These are phyloP conservation scores for Beauveria asiatica DNA, from an alignment of 2,329 filamentous ascomycete species.

Conservation along the genomic window DNA sequence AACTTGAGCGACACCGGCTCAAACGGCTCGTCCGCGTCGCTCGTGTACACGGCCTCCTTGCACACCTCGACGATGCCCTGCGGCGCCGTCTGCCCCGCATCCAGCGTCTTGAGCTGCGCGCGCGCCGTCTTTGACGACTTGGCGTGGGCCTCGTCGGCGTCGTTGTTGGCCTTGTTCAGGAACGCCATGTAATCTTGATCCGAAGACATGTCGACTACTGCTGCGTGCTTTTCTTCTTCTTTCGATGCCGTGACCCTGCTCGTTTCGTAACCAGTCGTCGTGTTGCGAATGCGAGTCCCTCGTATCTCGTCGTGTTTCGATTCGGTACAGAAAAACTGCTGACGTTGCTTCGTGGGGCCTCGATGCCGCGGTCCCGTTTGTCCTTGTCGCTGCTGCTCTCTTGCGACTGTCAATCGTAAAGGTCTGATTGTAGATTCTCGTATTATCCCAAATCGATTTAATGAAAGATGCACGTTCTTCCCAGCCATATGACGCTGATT, in stretches of 20 bases:
- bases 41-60: constrained; percentile 58
- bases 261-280: neutral
- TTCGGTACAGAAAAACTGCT: neutral
- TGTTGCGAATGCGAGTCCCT: neutral
- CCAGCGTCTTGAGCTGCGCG: constrained; percentile 41
- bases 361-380: neutral
- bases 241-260: neutral
- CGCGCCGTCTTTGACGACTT: constrained; percentile 20
- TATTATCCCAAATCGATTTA: neutral
- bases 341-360: constrained; percentile 9
- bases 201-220: constrained; percentile 48
- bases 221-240: neutral
- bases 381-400: neutral
- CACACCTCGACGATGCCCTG: constrained; percentile 41
- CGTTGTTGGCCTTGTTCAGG: constrained; percentile 76
- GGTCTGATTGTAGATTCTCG: neutral
- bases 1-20: constrained; percentile 63
- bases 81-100: constrained; percentile 52
- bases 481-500: neutral
- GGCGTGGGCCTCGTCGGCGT: constrained; percentile 54
- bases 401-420: neutral
- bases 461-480: neutral
- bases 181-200: constrained; percentile 82
- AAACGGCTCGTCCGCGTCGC: constrained; percentile 82
- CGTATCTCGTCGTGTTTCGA: neutral